Percentiles rank a stretch among this genome's conserved stretches.
phyloP scores from a whole-genome alignment of 345 rosid species.

The Excoecaria cochinchinensis region DNA sequence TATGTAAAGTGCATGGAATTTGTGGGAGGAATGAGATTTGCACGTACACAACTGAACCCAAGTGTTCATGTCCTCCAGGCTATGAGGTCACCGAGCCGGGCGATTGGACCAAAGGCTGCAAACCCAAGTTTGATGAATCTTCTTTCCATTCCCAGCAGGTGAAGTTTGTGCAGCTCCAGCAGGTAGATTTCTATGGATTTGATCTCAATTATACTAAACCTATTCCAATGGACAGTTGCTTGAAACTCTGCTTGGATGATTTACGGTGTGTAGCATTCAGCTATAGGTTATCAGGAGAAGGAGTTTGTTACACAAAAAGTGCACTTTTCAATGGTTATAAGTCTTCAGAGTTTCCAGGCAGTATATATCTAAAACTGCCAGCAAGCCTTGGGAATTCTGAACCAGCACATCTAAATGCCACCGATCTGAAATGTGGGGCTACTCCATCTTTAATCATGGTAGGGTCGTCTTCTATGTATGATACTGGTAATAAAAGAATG shows the following conservation, averaged over 20 bases:
- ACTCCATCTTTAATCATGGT: not conserved
- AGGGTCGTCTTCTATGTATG: constrained; percentile 26
- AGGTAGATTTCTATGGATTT: constrained; percentile 37
- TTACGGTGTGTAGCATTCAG: constrained; percentile 40
- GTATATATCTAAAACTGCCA: constrained; percentile 36
- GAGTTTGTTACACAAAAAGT: constrained; percentile 21
- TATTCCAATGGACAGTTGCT: constrained; percentile 27
- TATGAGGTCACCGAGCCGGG: constrained; percentile 27
- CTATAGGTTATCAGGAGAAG: constrained; percentile 28
- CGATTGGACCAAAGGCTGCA: constrained; percentile 50
- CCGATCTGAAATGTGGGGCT: constrained; percentile 6
- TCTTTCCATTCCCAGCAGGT: constrained; percentile 24
- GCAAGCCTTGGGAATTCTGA: constrained; percentile 8
- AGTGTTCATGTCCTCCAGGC: constrained; percentile 50
- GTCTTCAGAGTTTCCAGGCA: constrained; percentile 28
- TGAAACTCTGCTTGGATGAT: constrained; percentile 30
- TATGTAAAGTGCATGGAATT: constrained; percentile 39
- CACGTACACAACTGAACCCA: constrained; percentile 30
- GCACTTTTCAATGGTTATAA: constrained; percentile 35
- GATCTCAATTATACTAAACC: not conserved
- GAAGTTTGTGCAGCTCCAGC: constrained; percentile 26
- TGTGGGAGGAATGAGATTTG: constrained; percentile 50
- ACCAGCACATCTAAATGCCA: not conserved
- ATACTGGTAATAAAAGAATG: constrained; percentile 14
- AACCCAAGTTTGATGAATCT: constrained; percentile 28